Conservation (phyloP, 1,284 basidiomycete species). For the Tilletia setariae region DNA sequence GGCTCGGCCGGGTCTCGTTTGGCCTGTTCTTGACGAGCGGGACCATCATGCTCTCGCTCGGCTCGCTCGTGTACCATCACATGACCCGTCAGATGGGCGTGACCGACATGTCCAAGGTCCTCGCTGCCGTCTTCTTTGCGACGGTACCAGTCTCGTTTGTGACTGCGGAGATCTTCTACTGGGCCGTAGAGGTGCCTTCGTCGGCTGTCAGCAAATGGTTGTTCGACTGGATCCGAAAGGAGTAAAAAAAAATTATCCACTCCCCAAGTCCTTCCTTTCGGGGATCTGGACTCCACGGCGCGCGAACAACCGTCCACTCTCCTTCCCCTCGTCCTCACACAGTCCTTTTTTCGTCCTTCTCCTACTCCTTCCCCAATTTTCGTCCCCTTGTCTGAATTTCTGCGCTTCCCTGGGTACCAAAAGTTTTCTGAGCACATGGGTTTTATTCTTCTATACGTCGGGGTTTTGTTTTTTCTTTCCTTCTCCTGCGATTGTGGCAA, state of each 20-base stretch:
- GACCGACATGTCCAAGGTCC: background rate
- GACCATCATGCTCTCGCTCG: conserved; percentile 16
- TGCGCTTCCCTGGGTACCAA: no score
- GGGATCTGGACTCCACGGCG: no score
- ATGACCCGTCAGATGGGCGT: background rate
- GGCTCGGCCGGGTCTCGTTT: conserved; percentile 1
- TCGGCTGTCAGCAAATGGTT: conserved; percentile 2
- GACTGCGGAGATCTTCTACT: conserved; percentile 14
- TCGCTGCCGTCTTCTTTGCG: conserved; percentile 15
- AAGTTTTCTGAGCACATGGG: no score
- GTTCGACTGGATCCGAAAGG: conserved; percentile 11
- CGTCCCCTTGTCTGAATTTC: no score
- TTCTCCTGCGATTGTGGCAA: no score
- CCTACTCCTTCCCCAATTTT: no score
- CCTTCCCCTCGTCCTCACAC: no score
- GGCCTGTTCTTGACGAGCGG: conserved; percentile 12
- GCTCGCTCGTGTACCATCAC: conserved; percentile 14
- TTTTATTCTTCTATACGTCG: no score
- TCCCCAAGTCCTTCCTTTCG: background rate
- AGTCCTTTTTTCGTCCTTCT: no score
- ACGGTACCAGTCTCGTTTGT: conserved; percentile 1
- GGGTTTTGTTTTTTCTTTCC: no score
- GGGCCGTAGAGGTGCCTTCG: background rate
- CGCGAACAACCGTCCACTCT: no score
- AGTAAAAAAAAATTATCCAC: background rate